These are phyloP conservation scores for Fusarium sp. DNA, from an alignment of 2,329 filamentous ascomycete species.

Conservation along the genomic window DNA sequence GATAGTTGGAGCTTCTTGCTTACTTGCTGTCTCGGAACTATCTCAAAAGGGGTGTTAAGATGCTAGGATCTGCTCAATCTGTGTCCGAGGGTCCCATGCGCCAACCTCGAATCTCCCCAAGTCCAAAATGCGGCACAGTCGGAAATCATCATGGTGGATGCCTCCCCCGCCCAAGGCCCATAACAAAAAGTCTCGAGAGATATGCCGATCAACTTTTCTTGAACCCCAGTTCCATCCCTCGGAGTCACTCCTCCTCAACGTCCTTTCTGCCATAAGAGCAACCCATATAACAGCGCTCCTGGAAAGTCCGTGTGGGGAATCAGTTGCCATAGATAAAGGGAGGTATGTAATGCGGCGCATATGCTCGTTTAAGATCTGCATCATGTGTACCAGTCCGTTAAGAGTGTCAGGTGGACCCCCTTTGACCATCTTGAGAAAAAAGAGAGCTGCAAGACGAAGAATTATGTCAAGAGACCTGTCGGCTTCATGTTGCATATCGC, in stretches of 20 bases:
- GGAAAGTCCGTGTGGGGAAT: not conserved
- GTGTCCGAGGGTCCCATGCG: not conserved
- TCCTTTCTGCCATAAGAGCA: not conserved
- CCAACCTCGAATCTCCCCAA: not conserved
- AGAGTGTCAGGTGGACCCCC: not conserved
- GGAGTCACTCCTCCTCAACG: not conserved
- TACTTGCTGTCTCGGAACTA: not conserved
- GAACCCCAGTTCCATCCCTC: not conserved
- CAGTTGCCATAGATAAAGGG: not conserved
- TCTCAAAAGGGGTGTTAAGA: not conserved
- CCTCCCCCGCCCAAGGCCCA: not conserved
- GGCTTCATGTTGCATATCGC: not conserved
- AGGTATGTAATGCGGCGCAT: not conserved
- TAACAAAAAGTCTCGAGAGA: not conserved
- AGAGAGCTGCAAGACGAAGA: conserved; percentile 4
- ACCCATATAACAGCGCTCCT: conserved; percentile 1
- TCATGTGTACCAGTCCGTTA: not conserved
- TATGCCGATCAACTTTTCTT: not conserved
- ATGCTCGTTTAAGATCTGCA: not conserved
- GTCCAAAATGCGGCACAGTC: not conserved
- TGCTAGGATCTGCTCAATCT: not conserved
- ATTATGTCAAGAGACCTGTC: not conserved
- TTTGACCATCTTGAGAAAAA: not conserved
- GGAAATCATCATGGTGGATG: not conserved
- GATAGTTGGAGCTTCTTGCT: not conserved